A percentile compares a stretch with the other conserved stretches of the same genome.
Evolutionary conservation across 2,329 filamentous ascomycete genomes (phyloP).

Genomic region (Trichophyton benhamiae): DNA sequence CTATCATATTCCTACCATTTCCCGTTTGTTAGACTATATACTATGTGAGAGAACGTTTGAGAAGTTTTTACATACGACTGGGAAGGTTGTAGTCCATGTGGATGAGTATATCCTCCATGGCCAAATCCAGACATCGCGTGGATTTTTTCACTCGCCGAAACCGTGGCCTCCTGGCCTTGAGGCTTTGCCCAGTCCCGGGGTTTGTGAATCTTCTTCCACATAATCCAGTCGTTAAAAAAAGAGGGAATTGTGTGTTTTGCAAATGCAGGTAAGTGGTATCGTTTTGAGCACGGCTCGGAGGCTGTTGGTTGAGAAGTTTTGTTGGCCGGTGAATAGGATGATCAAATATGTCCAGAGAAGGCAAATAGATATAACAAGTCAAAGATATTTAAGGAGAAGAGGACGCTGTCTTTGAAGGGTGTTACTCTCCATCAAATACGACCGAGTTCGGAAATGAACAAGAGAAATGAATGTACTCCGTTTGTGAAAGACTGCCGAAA

Average conservation of each 20-base stretch:
- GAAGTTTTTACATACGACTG: not conserved
- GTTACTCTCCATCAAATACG: not conserved
- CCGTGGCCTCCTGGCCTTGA: not conserved
- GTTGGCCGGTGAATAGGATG: not conserved
- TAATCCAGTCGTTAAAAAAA: not conserved
- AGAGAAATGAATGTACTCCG: not conserved
- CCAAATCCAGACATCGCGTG: not conserved
- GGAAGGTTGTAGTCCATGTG: not conserved
- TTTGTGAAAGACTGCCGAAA: not conserved
- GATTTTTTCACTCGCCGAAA: slow-evolving; percentile 3
- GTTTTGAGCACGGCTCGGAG: not conserved
- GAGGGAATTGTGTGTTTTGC: not conserved
- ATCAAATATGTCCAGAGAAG: not conserved
- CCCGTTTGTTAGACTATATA: not conserved
- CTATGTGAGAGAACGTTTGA: not conserved
- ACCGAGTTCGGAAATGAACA: not conserved
- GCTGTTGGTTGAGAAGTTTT: not conserved
- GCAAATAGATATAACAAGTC: not conserved
- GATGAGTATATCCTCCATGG: not conserved
- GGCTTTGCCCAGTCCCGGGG: slow-evolving; percentile 2
- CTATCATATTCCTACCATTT: not conserved
- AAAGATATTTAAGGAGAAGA: not conserved
- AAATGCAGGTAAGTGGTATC: not conserved
- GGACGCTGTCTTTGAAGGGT: not conserved
- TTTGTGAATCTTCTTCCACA: slow-evolving; percentile 7